Percentiles rank a stretch among this genome's conserved stretches.
These are phyloP conservation scores for Heliosperma pusillum DNA, from an alignment of 148 eudicot genomes.

Conservation along the genomic window DNA sequence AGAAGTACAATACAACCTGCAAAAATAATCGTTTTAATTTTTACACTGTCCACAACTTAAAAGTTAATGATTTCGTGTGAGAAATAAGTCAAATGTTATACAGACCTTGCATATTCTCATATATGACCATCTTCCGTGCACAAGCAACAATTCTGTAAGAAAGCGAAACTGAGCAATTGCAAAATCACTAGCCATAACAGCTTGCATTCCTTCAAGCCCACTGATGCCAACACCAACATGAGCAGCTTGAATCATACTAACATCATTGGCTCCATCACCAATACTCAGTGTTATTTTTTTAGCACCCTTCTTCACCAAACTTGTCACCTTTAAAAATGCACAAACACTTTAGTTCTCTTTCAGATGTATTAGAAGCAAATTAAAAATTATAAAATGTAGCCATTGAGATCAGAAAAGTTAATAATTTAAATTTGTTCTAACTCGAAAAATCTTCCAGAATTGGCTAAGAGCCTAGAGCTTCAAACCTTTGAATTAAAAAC, in stretches of 20 bases:
- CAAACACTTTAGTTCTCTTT: background rate
- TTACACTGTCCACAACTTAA: background rate
- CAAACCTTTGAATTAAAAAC: background rate
- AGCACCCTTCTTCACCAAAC: constrained; percentile 86
- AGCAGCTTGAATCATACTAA: constrained; percentile 97
- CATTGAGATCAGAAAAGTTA: background rate
- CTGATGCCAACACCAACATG: constrained; percentile 99
- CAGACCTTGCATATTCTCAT: constrained; percentile 89
- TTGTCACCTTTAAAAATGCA: constrained; percentile 65
- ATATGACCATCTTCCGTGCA: constrained; percentile 99
- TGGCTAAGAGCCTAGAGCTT: constrained; percentile 7
- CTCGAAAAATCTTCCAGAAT: background rate
- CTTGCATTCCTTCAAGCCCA: constrained; percentile 99
- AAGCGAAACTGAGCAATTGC: constrained; percentile 98
- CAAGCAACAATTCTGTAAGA: constrained; percentile 89
- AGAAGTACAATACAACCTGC: constrained; percentile 92
- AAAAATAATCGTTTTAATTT: constrained; percentile 21
- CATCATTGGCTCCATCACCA: constrained; percentile 95
- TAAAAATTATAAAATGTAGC: background rate
- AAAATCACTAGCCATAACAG: constrained; percentile 99
- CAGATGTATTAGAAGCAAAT: background rate
- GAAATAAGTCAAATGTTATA: background rate
- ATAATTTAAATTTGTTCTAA: background rate
- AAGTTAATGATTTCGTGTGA: background rate
- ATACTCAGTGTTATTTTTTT: constrained; percentile 81